phyloP scores from a whole-genome alignment of 495 filamentous ascomycete genomes.

The Hyaloscypha variabilis region DNA sequence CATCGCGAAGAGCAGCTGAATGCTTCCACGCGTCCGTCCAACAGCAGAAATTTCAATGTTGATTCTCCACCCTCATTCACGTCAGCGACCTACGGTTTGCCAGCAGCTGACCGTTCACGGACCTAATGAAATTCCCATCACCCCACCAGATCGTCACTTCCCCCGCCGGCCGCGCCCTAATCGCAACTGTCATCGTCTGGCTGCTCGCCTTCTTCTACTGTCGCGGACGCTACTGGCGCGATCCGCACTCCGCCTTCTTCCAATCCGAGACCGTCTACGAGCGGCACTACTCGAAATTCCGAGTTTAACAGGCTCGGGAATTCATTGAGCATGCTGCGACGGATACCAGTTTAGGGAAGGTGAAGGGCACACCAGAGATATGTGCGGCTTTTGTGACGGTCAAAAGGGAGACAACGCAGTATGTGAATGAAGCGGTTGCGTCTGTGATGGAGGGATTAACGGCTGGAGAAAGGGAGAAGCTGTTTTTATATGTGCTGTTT shows the following conservation, averaged over 20 bases:
- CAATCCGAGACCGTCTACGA: slow-evolving; percentile 40
- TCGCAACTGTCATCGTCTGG: background rate
- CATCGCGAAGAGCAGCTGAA: no score
- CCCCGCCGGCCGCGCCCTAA: no score
- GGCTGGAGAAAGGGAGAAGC: slow-evolving; percentile 34
- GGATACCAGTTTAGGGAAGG: slow-evolving; percentile 31
- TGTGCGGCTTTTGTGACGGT: slow-evolving; percentile 43
- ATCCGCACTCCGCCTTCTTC: slow-evolving; percentile 46
- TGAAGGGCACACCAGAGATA: slow-evolving; percentile 32
- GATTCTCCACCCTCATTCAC: no score
- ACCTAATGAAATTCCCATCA: no score
- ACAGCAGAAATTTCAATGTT: no score
- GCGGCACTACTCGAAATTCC: slow-evolving; percentile 39
- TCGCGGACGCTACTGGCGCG: slow-evolving; percentile 40
- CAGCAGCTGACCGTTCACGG: no score
- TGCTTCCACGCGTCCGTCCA: no score
- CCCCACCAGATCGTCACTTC: no score
- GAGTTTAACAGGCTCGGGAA: slow-evolving; percentile 35
- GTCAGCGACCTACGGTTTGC: no score
- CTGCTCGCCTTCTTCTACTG: slow-evolving; percentile 30
- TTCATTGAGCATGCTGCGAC: slow-evolving; percentile 31
- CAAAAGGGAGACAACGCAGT: slow-evolving; percentile 36
- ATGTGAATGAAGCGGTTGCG: slow-evolving; percentile 39
- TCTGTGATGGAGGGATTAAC: slow-evolving; percentile 42
- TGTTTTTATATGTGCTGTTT: slow-evolving; percentile 40